Evolutionary conservation across 495 filamentous ascomycete genomes (phyloP), one percentile per base, ranked within the genome.

Genomic region (Aspergillus egyptiacus): DNA sequence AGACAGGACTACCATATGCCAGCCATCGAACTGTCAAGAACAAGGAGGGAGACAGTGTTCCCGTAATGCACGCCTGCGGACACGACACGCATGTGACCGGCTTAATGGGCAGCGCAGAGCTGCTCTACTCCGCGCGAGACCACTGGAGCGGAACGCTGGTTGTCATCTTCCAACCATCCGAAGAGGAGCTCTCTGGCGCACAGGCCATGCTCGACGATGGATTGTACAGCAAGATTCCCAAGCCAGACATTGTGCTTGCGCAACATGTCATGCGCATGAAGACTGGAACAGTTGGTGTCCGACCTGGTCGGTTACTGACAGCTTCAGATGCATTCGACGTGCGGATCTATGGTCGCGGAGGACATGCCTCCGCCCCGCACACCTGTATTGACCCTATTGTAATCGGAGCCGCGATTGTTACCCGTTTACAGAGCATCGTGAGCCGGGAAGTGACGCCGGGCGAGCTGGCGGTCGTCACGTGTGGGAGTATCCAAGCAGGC

Each of bases 41-140:
- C 52, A 51, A 50, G 5, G 62, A 75, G 17, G 80, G 80, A 2
- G 45, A 56, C 0, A 61, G 65, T 35, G 68, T 69, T 34, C 76
- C 78, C 0, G 78, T 82, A 1, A 83, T 83, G 81, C 82, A 85
- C 59, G 80, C 83, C 24, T 84, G 81, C 60, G 82, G 82, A 1
- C 82, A 86, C 49, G 83, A 86, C 52, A 74, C 79, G 53, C 81
- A 86, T 56, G 69, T 82, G 9, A 62, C 74, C 0, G 58, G 55
- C 13, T 61, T 84, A 11, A 62, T 84, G 33, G 79, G 70, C 2
- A 68, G 72, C 2, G 72, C 79, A 0, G 57, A 64, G 27, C 61
- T 76, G 0, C 59, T 85, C 13, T 45, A 60, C 19, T 38, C 52
- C 6, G 67, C 71, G 1, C 65, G 62, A 9, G 53, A 65, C 0